Conservation (phyloP, 1,284 basidiomycete genomes). For the Wallemia hederae region DNA sequence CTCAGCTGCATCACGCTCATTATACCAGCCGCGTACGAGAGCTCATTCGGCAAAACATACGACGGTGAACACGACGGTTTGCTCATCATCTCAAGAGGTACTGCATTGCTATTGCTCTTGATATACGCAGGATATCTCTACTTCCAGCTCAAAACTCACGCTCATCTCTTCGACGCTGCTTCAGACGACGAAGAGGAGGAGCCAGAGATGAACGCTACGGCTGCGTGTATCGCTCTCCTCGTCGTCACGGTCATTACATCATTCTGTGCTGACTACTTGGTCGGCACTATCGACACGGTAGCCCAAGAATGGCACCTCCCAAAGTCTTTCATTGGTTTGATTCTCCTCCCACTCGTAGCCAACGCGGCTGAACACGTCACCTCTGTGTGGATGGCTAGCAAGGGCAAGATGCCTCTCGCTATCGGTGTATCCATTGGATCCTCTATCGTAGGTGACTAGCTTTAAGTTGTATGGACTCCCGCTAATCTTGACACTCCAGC, state of each 20-base stretch:
- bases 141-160: not conserved
- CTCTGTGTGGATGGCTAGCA: conserved; percentile 65
- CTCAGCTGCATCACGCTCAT: conserved; percentile 10
- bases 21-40: conserved; percentile 12
- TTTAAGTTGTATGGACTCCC: conserved; percentile 2
- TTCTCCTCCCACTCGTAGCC: not conserved
- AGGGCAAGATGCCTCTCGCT: conserved; percentile 46
- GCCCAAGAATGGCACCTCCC: conserved; percentile 49
- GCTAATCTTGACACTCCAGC: conserved; percentile 19
- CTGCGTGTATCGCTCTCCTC: conserved; percentile 19
- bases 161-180: not conserved
- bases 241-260: conserved; percentile 46
- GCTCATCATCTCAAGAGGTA: conserved; percentile 51
- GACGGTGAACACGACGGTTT: conserved; percentile 24
- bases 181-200: not conserved
- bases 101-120: conserved; percentile 43
- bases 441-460: conserved; percentile 33
- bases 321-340: conserved; percentile 20
- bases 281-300: conserved; percentile 68
- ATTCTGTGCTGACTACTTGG: conserved; percentile 50
- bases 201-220: conserved; percentile 2
- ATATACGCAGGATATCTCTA: conserved; percentile 44
- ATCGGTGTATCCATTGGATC: conserved; percentile 72
- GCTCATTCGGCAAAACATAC: conserved; percentile 7
- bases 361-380: not conserved